These are phyloP conservation scores for Ogataea pini DNA, from an alignment of 805 yeast genomes.

Conservation along the genomic window DNA sequence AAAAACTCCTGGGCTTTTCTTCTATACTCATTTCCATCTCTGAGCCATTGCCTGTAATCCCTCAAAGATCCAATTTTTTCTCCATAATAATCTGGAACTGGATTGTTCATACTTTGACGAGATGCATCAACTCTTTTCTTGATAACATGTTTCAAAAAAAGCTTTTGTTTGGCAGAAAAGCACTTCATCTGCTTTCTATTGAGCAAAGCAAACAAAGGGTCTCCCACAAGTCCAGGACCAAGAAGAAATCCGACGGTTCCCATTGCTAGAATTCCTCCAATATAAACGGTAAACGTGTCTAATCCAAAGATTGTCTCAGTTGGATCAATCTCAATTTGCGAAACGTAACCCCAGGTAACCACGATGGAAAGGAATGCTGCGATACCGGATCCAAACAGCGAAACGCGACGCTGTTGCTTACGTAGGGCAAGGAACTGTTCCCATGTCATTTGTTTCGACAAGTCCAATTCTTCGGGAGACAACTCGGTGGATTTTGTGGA, in stretches of 20 bases:
- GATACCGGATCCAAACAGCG: conserved; percentile 63
- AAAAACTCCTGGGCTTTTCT: conserved; percentile 78
- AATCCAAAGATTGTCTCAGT: conserved; percentile 87
- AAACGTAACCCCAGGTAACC: conserved; percentile 71
- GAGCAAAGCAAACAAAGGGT: conserved; percentile 59
- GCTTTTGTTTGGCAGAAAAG: conserved; percentile 64
- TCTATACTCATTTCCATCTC: conserved; percentile 90
- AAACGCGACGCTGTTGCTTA: conserved; percentile 70
- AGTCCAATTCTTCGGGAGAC: conserved; percentile 24
- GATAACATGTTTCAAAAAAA: conserved; percentile 72
- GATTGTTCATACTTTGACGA: conserved; percentile 85
- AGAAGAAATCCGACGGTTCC: conserved; percentile 77
- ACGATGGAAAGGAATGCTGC: conserved; percentile 68
- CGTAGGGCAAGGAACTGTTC: conserved; percentile 74
- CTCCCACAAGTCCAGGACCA: conserved; percentile 79
- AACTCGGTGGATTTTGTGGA: conserved; percentile 14
- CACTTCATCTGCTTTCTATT: conserved; percentile 47
- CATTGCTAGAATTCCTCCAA: conserved; percentile 69
- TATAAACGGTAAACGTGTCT: conserved; percentile 82
- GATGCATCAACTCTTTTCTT: conserved; percentile 89
- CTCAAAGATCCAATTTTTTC: conserved; percentile 86
- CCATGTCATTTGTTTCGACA: conserved; percentile 58
- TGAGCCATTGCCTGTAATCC: conserved; percentile 91
- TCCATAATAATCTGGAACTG: conserved; percentile 98
- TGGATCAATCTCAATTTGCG: conserved; percentile 83